These are phyloP conservation scores for Pichia sp. DNA, from an alignment of 1,139 yeast species.

Conservation along the genomic window DNA sequence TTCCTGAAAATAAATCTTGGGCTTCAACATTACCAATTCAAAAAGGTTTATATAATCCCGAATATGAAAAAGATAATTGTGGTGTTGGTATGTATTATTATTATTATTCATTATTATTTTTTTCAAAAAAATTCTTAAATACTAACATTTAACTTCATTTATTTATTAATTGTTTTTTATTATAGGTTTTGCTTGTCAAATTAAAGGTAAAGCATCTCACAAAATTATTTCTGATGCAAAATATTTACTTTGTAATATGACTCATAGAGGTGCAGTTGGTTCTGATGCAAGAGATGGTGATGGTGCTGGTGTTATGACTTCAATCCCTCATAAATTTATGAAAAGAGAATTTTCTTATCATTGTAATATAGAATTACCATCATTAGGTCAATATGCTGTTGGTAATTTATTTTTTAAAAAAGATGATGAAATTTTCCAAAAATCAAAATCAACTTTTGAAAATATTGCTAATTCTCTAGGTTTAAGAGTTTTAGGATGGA, in stretches of 20 bases:
- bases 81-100: constrained; percentile 57
- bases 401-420: constrained; percentile 92
- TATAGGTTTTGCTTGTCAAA: constrained; percentile 78
- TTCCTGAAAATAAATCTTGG: constrained; percentile 82
- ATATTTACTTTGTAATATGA: constrained; percentile 88
- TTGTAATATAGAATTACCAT: constrained; percentile 59
- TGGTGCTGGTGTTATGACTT: constrained; percentile 95
- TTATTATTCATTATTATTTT: not conserved
- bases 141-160: constrained; percentile 3
- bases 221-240: constrained; percentile 90
- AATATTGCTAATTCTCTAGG: constrained; percentile 71
- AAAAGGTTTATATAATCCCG: constrained; percentile 92
- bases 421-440: constrained; percentile 52
- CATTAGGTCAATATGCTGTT: constrained; percentile 83
- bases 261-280: constrained; percentile 97
- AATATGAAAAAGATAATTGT: constrained; percentile 92
- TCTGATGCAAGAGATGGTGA: constrained; percentile 97
- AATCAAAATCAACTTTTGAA: constrained; percentile 73
- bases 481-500: constrained; percentile 86
- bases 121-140: not conserved
- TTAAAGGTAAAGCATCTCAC: constrained; percentile 83
- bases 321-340: constrained; percentile 87
- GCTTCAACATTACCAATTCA: constrained; percentile 82
- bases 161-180: not conserved
- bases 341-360: constrained; percentile 65